Base-by-base conservation (phyloP, 495 filamentous ascomycete species). In the Hypoxylon lienhwacheense region DNA sequence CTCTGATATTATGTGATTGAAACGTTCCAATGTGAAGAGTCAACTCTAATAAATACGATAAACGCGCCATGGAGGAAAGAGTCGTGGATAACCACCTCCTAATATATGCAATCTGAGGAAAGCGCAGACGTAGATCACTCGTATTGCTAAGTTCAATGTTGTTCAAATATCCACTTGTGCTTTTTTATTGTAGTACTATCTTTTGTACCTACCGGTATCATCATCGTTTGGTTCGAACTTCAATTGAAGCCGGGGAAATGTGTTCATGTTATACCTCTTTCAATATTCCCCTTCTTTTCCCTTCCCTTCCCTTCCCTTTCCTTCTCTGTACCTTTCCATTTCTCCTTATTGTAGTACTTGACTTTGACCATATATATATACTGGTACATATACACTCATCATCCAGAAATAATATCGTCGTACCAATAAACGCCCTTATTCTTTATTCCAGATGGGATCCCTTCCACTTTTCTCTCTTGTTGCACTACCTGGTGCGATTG, bases 381-480 rank as follows among this genome's bases (percentile, higher is more conserved):
- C 37, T 31, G 8, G 25, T 32, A 28, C 26, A 7, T 26, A 12
- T 41, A 41, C 25, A 41, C 8, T 14, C 35, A n/a, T 46, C 42
- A 10, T 47, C 40, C 36, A 49, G 45, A 11, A 45, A 39, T 48
- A 44, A 49, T 59, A 53, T 59, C 37, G 33, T 59, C 31, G 24
- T 53, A 59, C 49, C 49, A 44, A 25, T 35, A 32, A 59, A 59
- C 55, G 55, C 55, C 55, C 48, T 32, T 40, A n/a, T n/a, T n/a
- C n/a, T n/a, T n/a, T n/a, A n/a, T 32, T 37, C 48, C 36, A 39
- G 25, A 59, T 59, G 55, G 43, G 51, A 52, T 8, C 16, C 45
- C 37, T 15, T 7, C 24, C 16, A 29, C 19, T 33, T 55, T 36
- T 35, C 47, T 3, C 11, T 47, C 28, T 41, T 39, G 8, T 44